Percentiles rank a stretch among this genome's conserved stretches.
Conservation (phyloP, 129 eudicot genomes). For the Dittrichia graveolens region DNA sequence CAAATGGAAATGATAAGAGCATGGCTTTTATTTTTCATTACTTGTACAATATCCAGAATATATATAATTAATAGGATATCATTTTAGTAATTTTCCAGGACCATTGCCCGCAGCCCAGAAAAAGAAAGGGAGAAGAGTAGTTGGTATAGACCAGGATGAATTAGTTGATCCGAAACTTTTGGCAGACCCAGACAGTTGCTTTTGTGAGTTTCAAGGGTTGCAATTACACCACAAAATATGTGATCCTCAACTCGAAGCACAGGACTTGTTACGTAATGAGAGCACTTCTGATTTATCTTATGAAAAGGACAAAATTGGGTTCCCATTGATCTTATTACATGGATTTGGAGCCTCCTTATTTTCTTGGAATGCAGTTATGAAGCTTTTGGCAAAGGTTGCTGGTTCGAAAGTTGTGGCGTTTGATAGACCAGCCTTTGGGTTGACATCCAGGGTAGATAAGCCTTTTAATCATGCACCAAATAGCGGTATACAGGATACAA, state of each 20-base stretch:
- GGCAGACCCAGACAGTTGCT: conserved; percentile 89
- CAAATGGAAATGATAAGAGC: conserved; percentile 8
- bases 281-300: conserved; percentile 34
- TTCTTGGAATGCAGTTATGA: conserved; percentile 84
- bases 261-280: conserved; percentile 37
- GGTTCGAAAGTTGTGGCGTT: conserved; percentile 80
- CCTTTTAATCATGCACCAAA: conserved; percentile 33
- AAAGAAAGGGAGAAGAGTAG: conserved; percentile 53
- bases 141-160: conserved; percentile 85
- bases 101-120: conserved; percentile 39
- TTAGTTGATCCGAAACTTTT: conserved; percentile 62
- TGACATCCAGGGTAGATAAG: conserved; percentile 70
- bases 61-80: conserved; percentile 26
- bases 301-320: conserved; percentile 34
- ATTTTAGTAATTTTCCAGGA: conserved; percentile 49
- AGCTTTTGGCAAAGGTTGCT: conserved; percentile 56
- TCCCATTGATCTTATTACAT: conserved; percentile 79
- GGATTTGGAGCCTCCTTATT: conserved; percentile 95
- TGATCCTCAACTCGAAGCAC: conserved; percentile 49
- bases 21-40: neutral
- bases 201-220: conserved; percentile 86
- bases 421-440: conserved; percentile 98
- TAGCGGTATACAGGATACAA: conserved; percentile 40
- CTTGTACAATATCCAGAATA: conserved; percentile 16
- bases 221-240: conserved; percentile 81